Conservation (phyloP, 805 yeast genomes). For the Middelhovenomyces tepae region DNA sequence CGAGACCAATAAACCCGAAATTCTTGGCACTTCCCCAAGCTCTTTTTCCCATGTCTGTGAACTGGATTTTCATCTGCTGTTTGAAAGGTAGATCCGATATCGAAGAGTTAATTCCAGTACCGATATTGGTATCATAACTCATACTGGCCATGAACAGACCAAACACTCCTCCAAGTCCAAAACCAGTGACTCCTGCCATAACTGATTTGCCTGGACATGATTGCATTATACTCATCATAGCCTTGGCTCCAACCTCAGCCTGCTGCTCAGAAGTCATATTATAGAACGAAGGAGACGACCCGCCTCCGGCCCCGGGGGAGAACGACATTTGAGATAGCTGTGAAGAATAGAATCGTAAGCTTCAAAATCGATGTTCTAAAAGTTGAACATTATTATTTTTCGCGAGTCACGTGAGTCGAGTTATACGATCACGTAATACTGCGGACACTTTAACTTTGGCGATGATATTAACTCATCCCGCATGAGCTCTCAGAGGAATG, state of each 20-base stretch:
- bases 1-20: conserved; percentile 87
- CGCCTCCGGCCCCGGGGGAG: too few relatives aligned
- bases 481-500: too few relatives aligned
- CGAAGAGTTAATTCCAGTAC: conserved; percentile 39
- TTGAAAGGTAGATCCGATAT: conserved; percentile 80
- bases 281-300: conserved; percentile 38
- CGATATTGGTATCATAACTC: conserved; percentile 79
- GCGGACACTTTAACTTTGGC: too few relatives aligned
- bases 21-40: conserved; percentile 86
- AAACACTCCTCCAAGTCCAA: conserved; percentile 89
- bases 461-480: too few relatives aligned
- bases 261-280: conserved; percentile 89
- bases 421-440: too few relatives aligned
- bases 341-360: too few relatives aligned
- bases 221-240: conserved; percentile 73
- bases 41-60: conserved; percentile 84
- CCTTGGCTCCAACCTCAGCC: conserved; percentile 80
- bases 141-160: conserved; percentile 79
- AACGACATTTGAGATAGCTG: too few relatives aligned
- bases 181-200: conserved; percentile 90
- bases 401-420: too few relatives aligned
- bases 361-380: too few relatives aligned
- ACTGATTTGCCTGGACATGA: conserved; percentile 93
- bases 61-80: conserved; percentile 87
- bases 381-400: too few relatives aligned